Conservation (phyloP, 1,284 basidiomycete species). For the Lentinus polychrous region DNA sequence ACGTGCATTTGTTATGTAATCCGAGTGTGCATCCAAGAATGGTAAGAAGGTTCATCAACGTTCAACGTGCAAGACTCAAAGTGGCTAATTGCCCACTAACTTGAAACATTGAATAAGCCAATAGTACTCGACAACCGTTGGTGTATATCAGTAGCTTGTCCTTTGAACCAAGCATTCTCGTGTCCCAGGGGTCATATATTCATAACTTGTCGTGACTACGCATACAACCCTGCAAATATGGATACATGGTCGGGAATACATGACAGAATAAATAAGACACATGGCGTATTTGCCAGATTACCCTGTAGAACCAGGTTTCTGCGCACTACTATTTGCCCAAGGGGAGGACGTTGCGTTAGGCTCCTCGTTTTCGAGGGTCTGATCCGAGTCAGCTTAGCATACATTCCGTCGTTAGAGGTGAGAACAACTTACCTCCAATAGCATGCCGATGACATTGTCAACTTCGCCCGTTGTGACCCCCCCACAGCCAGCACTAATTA, state of each 20-base stretch:
- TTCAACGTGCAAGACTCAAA: too few relatives aligned
- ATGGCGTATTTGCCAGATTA: background rate
- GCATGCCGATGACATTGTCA: constrained; percentile 75
- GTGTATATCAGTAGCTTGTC: too few relatives aligned
- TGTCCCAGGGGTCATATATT: too few relatives aligned
- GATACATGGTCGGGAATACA: constrained; percentile 7
- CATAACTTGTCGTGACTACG: background rate
- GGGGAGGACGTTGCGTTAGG: constrained; percentile 14
- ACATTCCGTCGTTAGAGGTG: background rate
- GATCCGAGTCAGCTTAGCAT: constrained; percentile 3
- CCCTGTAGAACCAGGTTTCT: background rate
- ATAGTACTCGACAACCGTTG: too few relatives aligned
- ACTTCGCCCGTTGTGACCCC: constrained; percentile 81
- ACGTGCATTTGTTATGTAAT: too few relatives aligned
- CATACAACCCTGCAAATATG: constrained; percentile 3
- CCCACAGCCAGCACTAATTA: constrained; percentile 87
- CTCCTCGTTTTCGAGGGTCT: constrained; percentile 73
- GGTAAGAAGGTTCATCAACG: too few relatives aligned
- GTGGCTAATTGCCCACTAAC: too few relatives aligned
- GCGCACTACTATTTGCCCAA: constrained; percentile 1
- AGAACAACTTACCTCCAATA: constrained; percentile 62
- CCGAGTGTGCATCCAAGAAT: too few relatives aligned
- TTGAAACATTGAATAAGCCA: too few relatives aligned
- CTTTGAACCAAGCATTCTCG: too few relatives aligned
- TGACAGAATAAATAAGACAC: background rate